phyloP scores from a whole-genome alignment of 257 asterid genomes.

The Capsicum pubescens region DNA sequence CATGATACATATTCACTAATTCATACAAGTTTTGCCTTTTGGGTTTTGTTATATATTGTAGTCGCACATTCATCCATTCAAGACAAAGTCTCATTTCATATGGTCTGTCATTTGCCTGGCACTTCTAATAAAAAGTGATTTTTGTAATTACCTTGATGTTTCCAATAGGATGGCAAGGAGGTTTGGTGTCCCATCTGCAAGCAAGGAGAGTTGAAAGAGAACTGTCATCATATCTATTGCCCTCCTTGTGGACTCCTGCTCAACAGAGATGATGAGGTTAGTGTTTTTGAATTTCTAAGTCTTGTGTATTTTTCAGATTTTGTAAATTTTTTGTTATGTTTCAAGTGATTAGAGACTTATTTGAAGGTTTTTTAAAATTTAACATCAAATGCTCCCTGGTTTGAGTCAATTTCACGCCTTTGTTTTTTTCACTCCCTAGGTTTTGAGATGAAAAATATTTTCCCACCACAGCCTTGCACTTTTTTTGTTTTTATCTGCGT shows the following conservation, averaged over 20 bases:
- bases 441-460: not conserved
- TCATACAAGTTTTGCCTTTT: not conserved
- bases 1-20: not conserved
- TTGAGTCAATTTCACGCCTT: not conserved
- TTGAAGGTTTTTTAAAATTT: not conserved
- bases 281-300: conserved; percentile 33
- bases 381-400: not conserved
- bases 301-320: not conserved
- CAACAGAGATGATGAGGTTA: conserved; percentile 73
- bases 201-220: conserved; percentile 71
- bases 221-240: conserved; percentile 60
- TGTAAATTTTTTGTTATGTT: not conserved
- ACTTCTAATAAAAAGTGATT: conserved; percentile 1
- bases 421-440: not conserved
- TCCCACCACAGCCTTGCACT: not conserved
- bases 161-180: conserved; percentile 56
- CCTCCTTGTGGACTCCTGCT: conserved; percentile 65
- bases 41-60: conserved; percentile 2
- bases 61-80: not conserved
- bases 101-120: not conserved
- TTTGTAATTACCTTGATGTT: conserved; percentile 33
- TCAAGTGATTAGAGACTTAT: not conserved
- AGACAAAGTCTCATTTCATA: not conserved
- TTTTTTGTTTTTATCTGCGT: not conserved
- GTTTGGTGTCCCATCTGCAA: conserved; percentile 97